Base-by-base conservation (phyloP, 169 alveolate genomes). In the Plasmodium reichenowi region DNA sequence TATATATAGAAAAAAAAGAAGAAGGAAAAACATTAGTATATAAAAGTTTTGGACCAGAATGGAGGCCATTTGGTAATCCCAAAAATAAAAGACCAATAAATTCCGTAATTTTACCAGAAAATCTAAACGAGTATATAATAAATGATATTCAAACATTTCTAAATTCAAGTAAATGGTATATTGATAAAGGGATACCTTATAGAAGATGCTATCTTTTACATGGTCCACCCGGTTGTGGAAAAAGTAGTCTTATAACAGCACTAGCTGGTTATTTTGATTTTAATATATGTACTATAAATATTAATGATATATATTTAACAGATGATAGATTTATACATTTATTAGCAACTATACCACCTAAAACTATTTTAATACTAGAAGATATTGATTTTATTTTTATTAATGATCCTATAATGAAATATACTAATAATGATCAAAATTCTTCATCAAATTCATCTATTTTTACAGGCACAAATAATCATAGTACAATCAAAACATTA, bases 201-300 rank as follows among this genome's bases (percentile, higher is more conserved):
- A 91, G 97, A 20, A 88, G 97, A 29, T 95, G 97, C 3, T 95
- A 95, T 59, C 89, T 95, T 2, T 88, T 95, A 4, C 93, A 89
- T 68, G 97, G 97, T 1, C 97, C 97, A 0, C 97, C 97, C 24
- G 97, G 97, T 12, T 94, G 97, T 64, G 97, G 97, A 1, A 95
- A 95, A 66, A 95, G 96, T 72, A 94, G 97, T 74, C 94, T 93
- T 32, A 94, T 94, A 24, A 73, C 91, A 67, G 97, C 97, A 4
- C 56, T 95, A 43, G 97, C 97, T 9, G 97, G 97, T 5, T 78
- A 91, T 17, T 72, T 94, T 56, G 94, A 94, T 60, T 92, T 93
- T 70, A 94, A 94, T 74, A 92, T 95, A 5, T 94, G 97, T 22
- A 94, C 94, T 32, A 78, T 95, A 26, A 95, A 95, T 48, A 88